phyloP scores from a whole-genome alignment of 2,329 filamentous ascomycete species.

The Aspergillus texensis region DNA sequence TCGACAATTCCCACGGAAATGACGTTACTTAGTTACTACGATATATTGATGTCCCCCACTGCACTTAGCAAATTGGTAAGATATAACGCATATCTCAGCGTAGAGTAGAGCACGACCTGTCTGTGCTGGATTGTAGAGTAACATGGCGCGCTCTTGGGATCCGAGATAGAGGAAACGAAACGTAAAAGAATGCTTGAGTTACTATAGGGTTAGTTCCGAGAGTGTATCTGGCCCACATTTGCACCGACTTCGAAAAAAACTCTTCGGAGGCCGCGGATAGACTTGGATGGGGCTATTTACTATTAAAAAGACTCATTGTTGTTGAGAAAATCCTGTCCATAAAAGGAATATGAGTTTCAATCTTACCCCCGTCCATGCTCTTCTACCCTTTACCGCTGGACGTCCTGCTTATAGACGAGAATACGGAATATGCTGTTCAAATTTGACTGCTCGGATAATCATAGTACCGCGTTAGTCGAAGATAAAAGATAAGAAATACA shows the following conservation, averaged over 20 bases:
- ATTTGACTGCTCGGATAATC: not conserved
- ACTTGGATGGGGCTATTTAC: not conserved
- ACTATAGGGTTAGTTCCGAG: not conserved
- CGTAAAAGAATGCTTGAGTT: not conserved
- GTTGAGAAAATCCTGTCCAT: not conserved
- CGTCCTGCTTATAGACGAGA: not conserved
- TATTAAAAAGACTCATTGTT: not conserved
- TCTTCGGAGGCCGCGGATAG: not conserved
- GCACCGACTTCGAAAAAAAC: not conserved
- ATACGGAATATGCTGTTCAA: not conserved
- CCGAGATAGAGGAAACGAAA: not conserved
- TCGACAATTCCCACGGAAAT: not conserved
- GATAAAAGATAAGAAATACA: not conserved
- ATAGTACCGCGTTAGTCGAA: not conserved
- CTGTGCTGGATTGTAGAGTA: not conserved
- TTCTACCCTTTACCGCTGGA: not conserved
- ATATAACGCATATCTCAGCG: not conserved
- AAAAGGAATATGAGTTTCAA: not conserved
- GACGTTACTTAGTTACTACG: not conserved
- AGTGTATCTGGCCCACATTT: not conserved
- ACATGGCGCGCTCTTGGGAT: not conserved
- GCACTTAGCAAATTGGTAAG: not conserved
- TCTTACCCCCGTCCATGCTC: not conserved
- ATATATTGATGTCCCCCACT: not conserved
- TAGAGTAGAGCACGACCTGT: not conserved